Conservation (phyloP, 345 rosid species). For the Eucalyptus camaldulensis region DNA sequence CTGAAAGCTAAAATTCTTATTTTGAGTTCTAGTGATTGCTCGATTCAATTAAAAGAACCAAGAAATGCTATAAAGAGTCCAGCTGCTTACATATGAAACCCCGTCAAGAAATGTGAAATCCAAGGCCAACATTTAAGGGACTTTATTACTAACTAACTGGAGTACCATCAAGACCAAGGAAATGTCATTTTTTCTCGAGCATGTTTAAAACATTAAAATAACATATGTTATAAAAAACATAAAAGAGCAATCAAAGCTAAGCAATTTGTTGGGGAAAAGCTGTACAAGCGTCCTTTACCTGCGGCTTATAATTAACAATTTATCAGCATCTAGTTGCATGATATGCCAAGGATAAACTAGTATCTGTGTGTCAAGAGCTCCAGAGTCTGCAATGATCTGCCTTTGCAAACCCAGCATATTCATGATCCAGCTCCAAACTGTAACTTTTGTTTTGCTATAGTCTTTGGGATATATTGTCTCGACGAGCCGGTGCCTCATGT, state of each 20-base stretch:
- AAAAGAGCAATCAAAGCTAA: not conserved
- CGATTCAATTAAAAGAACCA: not conserved
- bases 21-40: not conserved
- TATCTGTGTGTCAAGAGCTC: slow-evolving; percentile 27
- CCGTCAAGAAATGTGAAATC: not conserved
- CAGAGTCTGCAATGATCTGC: slow-evolving; percentile 27
- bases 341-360: slow-evolving; percentile 87
- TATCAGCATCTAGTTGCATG: slow-evolving; percentile 34
- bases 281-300: slow-evolving; percentile 40
- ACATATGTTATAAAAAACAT: not conserved
- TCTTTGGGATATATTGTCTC: slow-evolving; percentile 76
- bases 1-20: not conserved
- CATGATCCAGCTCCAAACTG: slow-evolving; percentile 63
- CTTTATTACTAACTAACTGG: not conserved
- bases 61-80: not conserved
- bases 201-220: not conserved
- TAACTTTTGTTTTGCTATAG: slow-evolving; percentile 19
- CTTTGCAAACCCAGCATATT: slow-evolving; percentile 43
- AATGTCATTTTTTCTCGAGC: not conserved
- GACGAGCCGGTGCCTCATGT: slow-evolving; percentile 58
- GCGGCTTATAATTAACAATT: slow-evolving; percentile 35
- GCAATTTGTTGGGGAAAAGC: slow-evolving; percentile 15
- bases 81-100: not conserved
- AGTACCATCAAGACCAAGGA: not conserved
- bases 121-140: not conserved